These are phyloP conservation scores for Talaromyces liani DNA, from an alignment of 495 filamentous ascomycete species.

Conservation along the genomic window DNA sequence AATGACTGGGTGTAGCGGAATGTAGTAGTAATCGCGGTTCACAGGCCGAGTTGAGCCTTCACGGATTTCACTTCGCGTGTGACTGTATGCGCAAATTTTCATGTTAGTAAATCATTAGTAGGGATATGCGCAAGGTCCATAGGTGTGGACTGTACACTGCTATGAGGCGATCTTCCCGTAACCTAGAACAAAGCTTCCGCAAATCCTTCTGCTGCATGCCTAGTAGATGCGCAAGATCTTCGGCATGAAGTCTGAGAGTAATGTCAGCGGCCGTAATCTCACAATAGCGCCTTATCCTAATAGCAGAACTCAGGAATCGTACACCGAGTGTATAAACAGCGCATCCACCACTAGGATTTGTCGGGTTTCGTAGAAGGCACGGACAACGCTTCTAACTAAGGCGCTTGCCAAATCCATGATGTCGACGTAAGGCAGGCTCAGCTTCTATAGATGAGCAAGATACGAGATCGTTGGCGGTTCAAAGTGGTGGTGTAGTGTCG, in stretches of 20 bases:
- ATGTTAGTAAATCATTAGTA: constrained; percentile 11
- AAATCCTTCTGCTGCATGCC: constrained; percentile 83
- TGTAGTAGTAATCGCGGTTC: constrained; percentile 89
- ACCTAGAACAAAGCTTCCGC: constrained; percentile 73
- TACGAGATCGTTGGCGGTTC: neutral
- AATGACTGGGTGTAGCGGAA: constrained; percentile 88
- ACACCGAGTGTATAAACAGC: constrained; percentile 83
- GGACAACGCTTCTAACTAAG: constrained; percentile 79
- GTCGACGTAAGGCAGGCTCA: neutral
- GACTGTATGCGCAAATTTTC: constrained; percentile 33
- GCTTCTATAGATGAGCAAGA: neutral
- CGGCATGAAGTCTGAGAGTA: constrained; percentile 61
- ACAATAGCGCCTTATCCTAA: neutral
- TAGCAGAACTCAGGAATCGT: constrained; percentile 21
- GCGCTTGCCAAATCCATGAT: constrained; percentile 79
- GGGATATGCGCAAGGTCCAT: neutral
- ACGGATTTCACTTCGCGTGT: constrained; percentile 69
- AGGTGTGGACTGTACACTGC: constrained; percentile 49
- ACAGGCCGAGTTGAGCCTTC: constrained; percentile 75
- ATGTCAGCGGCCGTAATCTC: constrained; percentile 15
- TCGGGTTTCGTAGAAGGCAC: constrained; percentile 86
- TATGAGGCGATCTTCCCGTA: constrained; percentile 80
- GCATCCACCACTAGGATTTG: constrained; percentile 90
- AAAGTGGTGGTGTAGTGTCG: neutral
- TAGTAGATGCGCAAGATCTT: constrained; percentile 79